Conservation (phyloP, 148 eudicot genomes). For the Talinum fruticosum region DNA sequence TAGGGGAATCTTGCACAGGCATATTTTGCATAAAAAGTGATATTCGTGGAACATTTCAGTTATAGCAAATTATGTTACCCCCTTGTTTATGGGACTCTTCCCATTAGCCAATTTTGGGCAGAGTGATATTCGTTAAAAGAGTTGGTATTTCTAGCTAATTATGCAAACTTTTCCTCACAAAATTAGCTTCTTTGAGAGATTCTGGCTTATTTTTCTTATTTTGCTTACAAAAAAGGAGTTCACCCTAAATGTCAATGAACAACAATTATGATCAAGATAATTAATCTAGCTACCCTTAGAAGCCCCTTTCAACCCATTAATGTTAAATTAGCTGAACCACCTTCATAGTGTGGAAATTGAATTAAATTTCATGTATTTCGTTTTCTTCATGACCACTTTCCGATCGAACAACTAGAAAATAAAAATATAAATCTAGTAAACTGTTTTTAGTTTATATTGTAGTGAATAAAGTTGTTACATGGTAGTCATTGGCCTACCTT, state of each 20-base stretch:
- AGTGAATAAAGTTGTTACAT: no score
- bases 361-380: no score
- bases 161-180: background rate
- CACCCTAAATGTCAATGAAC: background rate
- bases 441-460: no score
- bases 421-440: no score
- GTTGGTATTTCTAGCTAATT: background rate
- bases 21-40: background rate
- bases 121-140: background rate
- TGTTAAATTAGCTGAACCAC: conserved; percentile 8
- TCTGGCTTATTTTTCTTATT: conserved; percentile 4
- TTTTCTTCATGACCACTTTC: no score
- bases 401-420: no score
- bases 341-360: background rate
- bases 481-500: no score
- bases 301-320: background rate
- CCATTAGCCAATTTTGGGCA: background rate
- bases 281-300: background rate
- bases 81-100: background rate
- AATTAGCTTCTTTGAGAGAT: background rate
- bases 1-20: background rate
- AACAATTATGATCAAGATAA: background rate
- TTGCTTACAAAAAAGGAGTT: background rate
- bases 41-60: background rate
- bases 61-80: background rate